Evolutionary conservation across 768 basidiomycete genomes (phyloP).

Genomic region (Hemileccinum impolitum): DNA sequence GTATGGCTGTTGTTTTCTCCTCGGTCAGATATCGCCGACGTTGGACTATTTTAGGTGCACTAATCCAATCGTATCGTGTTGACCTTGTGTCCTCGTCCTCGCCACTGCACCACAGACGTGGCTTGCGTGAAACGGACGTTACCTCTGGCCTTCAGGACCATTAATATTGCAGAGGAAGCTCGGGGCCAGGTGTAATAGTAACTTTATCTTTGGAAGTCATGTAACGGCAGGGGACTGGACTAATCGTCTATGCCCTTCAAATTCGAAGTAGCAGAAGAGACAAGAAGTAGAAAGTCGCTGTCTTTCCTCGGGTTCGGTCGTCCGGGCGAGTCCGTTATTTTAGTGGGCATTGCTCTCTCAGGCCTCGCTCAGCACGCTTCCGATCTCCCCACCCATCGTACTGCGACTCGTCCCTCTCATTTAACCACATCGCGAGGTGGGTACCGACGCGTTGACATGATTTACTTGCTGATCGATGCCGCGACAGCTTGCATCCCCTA

Average conservation of each 20-base stretch:
- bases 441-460: neutral
- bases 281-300: slow-evolving; percentile 19
- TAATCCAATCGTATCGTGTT: neutral
- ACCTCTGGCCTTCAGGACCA: slow-evolving; percentile 10
- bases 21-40: neutral
- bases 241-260: slow-evolving; percentile 7
- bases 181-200: slow-evolving; percentile 18
- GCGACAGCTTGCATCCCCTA: neutral
- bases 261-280: slow-evolving; percentile 13
- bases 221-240: slow-evolving; percentile 17
- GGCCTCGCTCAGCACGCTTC: neutral
- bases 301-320: slow-evolving; percentile 15
- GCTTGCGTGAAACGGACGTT: neutral
- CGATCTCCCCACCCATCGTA: neutral
- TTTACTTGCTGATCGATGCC: neutral
- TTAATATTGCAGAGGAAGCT: slow-evolving; percentile 15
- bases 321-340: slow-evolving; percentile 12
- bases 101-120: neutral
- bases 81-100: neutral
- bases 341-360: slow-evolving; percentile 2
- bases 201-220: slow-evolving; percentile 25
- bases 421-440: slow-evolving; percentile 6
- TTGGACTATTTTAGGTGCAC: neutral
- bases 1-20: neutral
- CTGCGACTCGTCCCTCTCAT: neutral